Evolutionary conservation across 306 rosid species (phyloP).

Genomic region (Cucumis hystrix): DNA sequence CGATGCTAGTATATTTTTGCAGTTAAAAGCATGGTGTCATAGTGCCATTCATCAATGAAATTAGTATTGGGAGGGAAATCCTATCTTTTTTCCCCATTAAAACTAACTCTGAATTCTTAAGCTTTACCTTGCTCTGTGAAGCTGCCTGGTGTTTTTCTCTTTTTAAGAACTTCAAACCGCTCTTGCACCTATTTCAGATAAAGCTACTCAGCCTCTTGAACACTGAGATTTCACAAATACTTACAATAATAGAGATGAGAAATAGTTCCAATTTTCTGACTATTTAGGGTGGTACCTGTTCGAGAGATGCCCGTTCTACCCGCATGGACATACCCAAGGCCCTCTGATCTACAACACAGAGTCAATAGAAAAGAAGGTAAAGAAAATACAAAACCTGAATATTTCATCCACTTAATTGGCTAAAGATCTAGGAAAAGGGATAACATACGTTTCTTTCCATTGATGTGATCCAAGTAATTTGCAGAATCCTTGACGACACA

Average conservation of each 20-base stretch:
- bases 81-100: not conserved
- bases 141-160: constrained; percentile 62
- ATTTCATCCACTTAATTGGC: not conserved
- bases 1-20: not conserved
- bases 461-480: constrained; percentile 93
- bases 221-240: not conserved
- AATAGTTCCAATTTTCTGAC: not conserved
- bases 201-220: constrained; percentile 6
- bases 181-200: constrained; percentile 67
- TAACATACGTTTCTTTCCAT: constrained; percentile 95
- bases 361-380: not conserved
- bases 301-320: constrained; percentile 86
- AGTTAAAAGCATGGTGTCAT: not conserved
- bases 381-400: not conserved
- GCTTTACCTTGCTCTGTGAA: constrained; percentile 87
- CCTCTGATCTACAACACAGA: constrained; percentile 56
- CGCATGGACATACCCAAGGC: constrained; percentile 99
- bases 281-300: constrained; percentile 41
- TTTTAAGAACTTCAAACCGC: constrained; percentile 75
- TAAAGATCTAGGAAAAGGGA: constrained; percentile 3
- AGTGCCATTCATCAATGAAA: not conserved
- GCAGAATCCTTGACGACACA: constrained; percentile 99
- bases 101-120: not conserved
- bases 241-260: not conserved
- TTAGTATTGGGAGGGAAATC: not conserved